Percentiles rank a stretch among this genome's conserved stretches.
Evolutionary conservation across 805 yeast genomes (phyloP).

Genomic region (Myxozyma monticola): DNA sequence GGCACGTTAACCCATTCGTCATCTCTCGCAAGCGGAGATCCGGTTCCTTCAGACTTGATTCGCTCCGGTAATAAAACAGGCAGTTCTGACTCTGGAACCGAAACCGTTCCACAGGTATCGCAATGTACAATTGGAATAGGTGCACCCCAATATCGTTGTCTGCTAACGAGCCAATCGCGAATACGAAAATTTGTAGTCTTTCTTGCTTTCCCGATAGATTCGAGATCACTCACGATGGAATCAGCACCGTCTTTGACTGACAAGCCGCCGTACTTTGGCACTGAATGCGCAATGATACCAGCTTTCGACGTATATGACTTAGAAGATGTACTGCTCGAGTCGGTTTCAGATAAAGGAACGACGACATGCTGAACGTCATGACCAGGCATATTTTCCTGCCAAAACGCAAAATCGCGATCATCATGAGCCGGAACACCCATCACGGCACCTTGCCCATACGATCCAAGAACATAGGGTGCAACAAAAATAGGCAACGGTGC

Average conservation of each 20-base stretch:
- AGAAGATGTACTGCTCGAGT: slow-evolving; percentile 8
- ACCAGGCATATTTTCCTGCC: slow-evolving; percentile 62
- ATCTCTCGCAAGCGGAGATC: slow-evolving; percentile 68
- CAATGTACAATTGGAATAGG: slow-evolving; percentile 96
- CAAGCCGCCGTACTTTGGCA: slow-evolving; percentile 55
- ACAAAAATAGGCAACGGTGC: slow-evolving; percentile 68
- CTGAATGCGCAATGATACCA: slow-evolving; percentile 52
- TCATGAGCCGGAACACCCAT: slow-evolving; percentile 99
- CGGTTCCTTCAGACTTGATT: slow-evolving; percentile 44
- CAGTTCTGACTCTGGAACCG: slow-evolving; percentile 83
- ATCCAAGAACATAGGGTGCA: slow-evolving; percentile 85
- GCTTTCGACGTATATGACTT: slow-evolving; percentile 43
- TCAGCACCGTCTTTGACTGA: slow-evolving; percentile 52
- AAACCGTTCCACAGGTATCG: slow-evolving; percentile 78
- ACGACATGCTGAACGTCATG: slow-evolving; percentile 47
- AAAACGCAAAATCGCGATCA: slow-evolving; percentile 75
- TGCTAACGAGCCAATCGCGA: slow-evolving; percentile 91
- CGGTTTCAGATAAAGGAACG: slow-evolving; percentile 41
- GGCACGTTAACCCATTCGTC: slow-evolving; percentile 66
- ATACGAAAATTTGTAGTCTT: slow-evolving; percentile 58
- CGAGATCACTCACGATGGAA: slow-evolving; percentile 48
- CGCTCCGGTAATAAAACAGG: slow-evolving; percentile 76
- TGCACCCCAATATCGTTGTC: slow-evolving; percentile 98
- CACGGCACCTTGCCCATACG: slow-evolving; percentile 90
- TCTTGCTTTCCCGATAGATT: slow-evolving; percentile 45